Percentiles rank a stretch among this genome's conserved stretches.
phyloP scores from a whole-genome alignment of 345 rosid genomes.

The Arabidopsis suecica region DNA sequence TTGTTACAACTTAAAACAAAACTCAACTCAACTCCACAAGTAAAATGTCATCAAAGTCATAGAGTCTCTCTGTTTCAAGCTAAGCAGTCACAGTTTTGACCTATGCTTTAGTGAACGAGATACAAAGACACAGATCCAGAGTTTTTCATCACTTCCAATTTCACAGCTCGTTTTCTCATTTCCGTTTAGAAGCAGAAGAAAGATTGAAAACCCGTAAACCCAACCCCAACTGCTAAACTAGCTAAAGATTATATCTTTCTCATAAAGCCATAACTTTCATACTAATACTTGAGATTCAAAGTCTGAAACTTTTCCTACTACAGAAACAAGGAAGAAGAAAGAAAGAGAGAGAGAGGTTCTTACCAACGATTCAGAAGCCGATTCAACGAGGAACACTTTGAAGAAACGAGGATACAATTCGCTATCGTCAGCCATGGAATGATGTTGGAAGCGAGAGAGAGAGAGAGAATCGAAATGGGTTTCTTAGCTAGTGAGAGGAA shows the following conservation, averaged over 20 bases:
- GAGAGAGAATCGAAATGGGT: not conserved
- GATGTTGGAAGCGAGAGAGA: not conserved
- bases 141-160: not conserved
- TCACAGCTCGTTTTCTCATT: not conserved
- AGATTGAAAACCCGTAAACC: not conserved
- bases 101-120: not conserved
- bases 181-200: not conserved
- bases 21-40: not conserved
- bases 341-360: not conserved
- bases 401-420: slow-evolving; percentile 35
- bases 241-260: not conserved
- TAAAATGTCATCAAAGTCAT: not conserved
- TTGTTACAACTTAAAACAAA: not conserved
- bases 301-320: not conserved
- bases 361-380: slow-evolving; percentile 25
- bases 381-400: slow-evolving; percentile 34
- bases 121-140: not conserved
- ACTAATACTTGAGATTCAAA: slow-evolving; percentile 3
- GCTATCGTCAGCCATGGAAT: slow-evolving; percentile 9
- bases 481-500: not conserved
- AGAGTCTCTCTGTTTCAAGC: not conserved
- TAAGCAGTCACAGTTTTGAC: not conserved
- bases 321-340: not conserved
- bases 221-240: not conserved
- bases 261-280: not conserved